Conservation (phyloP, 108 stramenopile genomes). For the Aurantiochytrium sp. region DNA sequence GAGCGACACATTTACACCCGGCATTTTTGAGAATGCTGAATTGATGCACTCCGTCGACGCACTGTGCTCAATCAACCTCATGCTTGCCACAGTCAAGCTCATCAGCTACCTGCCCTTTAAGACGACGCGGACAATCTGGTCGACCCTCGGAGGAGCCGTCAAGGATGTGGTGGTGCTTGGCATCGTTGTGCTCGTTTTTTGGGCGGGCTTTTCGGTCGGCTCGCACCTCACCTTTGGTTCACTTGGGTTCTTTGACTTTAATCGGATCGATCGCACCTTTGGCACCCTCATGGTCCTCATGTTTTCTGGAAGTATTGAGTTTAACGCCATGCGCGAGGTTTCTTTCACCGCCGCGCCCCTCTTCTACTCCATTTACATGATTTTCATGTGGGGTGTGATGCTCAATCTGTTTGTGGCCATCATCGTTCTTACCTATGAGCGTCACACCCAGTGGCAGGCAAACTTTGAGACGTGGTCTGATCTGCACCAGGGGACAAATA, state of each 20-base stretch:
- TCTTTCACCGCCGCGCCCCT: not conserved
- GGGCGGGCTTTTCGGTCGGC: not conserved
- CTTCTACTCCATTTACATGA: constrained; percentile 16
- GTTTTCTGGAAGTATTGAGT: not conserved
- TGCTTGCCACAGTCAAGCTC: not conserved
- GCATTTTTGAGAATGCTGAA: not conserved
- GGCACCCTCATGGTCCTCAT: constrained; percentile 8
- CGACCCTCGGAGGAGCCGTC: not conserved
- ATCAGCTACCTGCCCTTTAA: not conserved
- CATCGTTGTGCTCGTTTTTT: not conserved
- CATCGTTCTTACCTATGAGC: not conserved
- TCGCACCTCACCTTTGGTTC: constrained; percentile 14
- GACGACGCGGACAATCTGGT: not conserved
- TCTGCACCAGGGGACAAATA: not conserved
- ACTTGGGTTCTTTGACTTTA: not conserved
- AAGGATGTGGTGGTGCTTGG: not conserved
- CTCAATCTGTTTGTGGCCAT: constrained; percentile 1
- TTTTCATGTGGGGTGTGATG: constrained; percentile 17
- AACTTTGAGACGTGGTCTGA: not conserved
- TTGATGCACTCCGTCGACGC: not conserved
- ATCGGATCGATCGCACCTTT: constrained; percentile 13
- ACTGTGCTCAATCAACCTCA: not conserved
- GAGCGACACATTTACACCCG: not conserved
- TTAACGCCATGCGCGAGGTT: constrained; percentile 2
- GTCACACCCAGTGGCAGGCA: not conserved